These are phyloP conservation scores for Tagetes erecta DNA, from an alignment of 129 eudicot species.

Conservation along the genomic window DNA sequence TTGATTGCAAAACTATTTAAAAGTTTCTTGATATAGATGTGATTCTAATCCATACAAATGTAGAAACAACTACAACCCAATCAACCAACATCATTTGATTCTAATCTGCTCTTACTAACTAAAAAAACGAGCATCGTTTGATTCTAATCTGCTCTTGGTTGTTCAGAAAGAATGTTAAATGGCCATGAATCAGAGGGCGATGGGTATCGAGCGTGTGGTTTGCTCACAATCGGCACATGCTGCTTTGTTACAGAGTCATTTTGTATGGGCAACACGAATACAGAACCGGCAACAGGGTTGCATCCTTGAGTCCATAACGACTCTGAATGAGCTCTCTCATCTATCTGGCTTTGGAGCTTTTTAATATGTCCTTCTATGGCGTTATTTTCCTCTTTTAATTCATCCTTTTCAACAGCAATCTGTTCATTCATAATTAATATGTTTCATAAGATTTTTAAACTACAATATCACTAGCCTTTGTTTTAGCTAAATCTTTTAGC, in stretches of 20 bases:
- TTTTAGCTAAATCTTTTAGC: not conserved
- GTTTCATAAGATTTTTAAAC: not conserved
- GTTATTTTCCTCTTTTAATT: conserved; percentile 64
- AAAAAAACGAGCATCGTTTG: not conserved
- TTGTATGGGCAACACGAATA: conserved; percentile 53
- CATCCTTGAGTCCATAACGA: conserved; percentile 30
- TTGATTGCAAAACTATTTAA: conserved; percentile 16
- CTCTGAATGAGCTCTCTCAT: conserved; percentile 40
- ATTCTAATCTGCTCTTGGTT: conserved; percentile 30
- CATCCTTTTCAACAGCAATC: conserved; percentile 64
- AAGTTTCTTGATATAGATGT: not conserved
- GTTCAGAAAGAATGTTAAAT: conserved; percentile 56
- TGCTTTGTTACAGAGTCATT: conserved; percentile 38
- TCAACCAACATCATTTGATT: not conserved
- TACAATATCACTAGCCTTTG: not conserved
- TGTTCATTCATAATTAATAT: conserved; percentile 33
- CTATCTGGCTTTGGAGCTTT: conserved; percentile 53
- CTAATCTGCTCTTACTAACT: conserved; percentile 13
- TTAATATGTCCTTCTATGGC: conserved; percentile 54
- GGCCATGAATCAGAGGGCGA: conserved; percentile 82
- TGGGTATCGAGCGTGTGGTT: conserved; percentile 78
- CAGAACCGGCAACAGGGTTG: conserved; percentile 39
- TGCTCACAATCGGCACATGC: conserved; percentile 53
- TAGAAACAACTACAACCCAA: not conserved
- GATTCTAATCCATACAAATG: no score